Percentiles rank a stretch among this genome's conserved stretches.
Conservation (phyloP, 352 stramenopile species). For the Peronospora farinosa region DNA sequence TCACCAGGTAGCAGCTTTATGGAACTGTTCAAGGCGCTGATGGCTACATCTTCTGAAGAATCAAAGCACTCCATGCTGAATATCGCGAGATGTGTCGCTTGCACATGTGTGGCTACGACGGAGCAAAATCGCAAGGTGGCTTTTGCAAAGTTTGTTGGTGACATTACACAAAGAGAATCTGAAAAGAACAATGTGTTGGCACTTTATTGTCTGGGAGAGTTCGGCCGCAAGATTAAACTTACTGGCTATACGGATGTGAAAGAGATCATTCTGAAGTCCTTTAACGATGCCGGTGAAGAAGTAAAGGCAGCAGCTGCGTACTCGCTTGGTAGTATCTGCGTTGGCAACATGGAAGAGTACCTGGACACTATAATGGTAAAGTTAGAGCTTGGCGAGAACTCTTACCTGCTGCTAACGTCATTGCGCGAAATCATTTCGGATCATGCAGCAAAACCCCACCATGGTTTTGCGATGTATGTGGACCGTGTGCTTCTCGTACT, state of each 20-base stretch:
- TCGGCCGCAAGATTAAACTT: constrained; percentile 90
- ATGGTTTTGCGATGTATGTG: constrained; percentile 72
- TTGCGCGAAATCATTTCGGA: constrained; percentile 94
- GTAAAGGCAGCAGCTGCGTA: constrained; percentile 95
- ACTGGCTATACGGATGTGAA: constrained; percentile 82
- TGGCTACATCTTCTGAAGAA: constrained; percentile 43
- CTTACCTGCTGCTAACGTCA: constrained; percentile 95
- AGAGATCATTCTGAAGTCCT: constrained; percentile 85
- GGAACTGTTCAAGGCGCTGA: constrained; percentile 83
- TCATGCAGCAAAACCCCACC: constrained; percentile 64
- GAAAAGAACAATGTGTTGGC: constrained; percentile 85
- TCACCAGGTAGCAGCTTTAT: constrained; percentile 64
- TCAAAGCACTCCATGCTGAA: constrained; percentile 92
- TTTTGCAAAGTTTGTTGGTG: constrained; percentile 66
- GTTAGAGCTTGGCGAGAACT: constrained; percentile 87
- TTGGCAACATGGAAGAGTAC: constrained; percentile 89
- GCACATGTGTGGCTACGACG: constrained; percentile 60
- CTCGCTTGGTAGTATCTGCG: constrained; percentile 92
- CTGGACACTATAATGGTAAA: constrained; percentile 90
- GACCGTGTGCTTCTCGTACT: constrained; percentile 92
- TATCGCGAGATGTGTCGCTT: constrained; percentile 89
- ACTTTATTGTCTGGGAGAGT: constrained; percentile 92
- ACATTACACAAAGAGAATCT: constrained; percentile 46
- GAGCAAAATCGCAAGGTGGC: constrained; percentile 55
- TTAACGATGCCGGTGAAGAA: constrained; percentile 87